Evolutionary conservation across 176 grass and related monocot genomes (phyloP), one percentile per base, ranked within the genome.

Genomic region (Dactylis glomerata): DNA sequence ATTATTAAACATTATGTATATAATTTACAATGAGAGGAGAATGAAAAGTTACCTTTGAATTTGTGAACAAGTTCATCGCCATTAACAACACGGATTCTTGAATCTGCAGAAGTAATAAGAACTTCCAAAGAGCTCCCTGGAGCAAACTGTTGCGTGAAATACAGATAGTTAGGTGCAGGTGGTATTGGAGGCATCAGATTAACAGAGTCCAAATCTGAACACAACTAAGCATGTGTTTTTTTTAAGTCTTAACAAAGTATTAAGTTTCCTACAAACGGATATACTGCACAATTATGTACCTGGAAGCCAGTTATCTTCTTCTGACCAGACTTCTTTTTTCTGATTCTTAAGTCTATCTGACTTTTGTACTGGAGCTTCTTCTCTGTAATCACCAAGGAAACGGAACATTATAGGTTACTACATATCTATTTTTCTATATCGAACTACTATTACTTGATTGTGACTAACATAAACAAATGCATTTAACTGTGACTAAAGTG

Each of bases 271-370:
- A 61, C 28, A 68, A 73, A 77, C 58, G 31, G 3, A 28, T 24
- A 10, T 2, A 30, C 37, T 44, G 22, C 15, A 10, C 20, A 88
- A 78, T 34, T 73, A 70, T 37, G 41, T 86, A 99, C 97, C 97
- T 99, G 91, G 84, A 99, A 99, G 38, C 97, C 97, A 59, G 97
- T 99, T 47, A 99, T 96, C 89, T 99, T 99, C 92, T 94, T 96
- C 81, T 96, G 93, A 75, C 87, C 89, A 44, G 93, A 99, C 75
- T 93, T 95, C 78, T 88, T 99, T 89, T 90, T 99, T 82, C 90
- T 96, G 46, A 82, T 91, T 94, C 92, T 91, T 62, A 99, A 75
- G 36, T 96, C 86, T 81, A 99, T 85, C 78, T 91, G 93, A 47
- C 86, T 89, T 81, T 92, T 96, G 79, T 92, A 88, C 64, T 75